Evolutionary conservation across 441 rosid species (phyloP), one percentile per base, ranked within the genome.

Genomic region (Melastoma candidum): DNA sequence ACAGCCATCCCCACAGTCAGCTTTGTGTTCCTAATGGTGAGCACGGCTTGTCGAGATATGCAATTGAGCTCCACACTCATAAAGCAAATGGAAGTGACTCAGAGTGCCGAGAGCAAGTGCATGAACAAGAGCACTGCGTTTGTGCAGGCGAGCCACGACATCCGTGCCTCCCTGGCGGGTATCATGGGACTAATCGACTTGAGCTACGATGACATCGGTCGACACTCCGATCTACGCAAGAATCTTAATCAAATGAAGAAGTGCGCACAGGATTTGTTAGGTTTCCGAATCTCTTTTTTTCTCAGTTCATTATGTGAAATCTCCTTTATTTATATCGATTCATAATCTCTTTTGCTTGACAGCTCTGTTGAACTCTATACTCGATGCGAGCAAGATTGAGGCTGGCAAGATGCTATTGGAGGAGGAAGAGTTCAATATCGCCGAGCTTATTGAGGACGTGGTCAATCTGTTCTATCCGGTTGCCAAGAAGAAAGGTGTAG

Each of bases 361-460:
- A 90, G 89, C 69, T 46, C 56, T 87, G 24, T 64, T 87, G 49
- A 84, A 79, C 70, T 71, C 84, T 27, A 68, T 87, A 50, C 81
- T 87, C 32, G 95, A 87, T 54, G 74, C 67, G 26, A 90, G 98
- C 74, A 90, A 87, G 67, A 75, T 87, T 12, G 98, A 87, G 69
- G 88, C 86, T 1, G 93, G 88, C 0, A 87, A 83, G 69, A 77
- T 87, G 85, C 74, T 74, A 8, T 66, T 90, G 29, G 80, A 76
- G 32, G 90, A 79, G 56, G 82, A 83, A 59, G 93, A 82, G 45
- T 90, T 90, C 46, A 66, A 81, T 67, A 43, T 90, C 29, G 77
- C 73, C 0, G 58, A 64, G 9, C 76, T 87, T 48, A 59, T 90
- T 44, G 93, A 90, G 66, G 79, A 80, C 44, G 75, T 59, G 10